Conservation (phyloP, 2,329 filamentous ascomycete genomes). For the Diaporthe longicolla region DNA sequence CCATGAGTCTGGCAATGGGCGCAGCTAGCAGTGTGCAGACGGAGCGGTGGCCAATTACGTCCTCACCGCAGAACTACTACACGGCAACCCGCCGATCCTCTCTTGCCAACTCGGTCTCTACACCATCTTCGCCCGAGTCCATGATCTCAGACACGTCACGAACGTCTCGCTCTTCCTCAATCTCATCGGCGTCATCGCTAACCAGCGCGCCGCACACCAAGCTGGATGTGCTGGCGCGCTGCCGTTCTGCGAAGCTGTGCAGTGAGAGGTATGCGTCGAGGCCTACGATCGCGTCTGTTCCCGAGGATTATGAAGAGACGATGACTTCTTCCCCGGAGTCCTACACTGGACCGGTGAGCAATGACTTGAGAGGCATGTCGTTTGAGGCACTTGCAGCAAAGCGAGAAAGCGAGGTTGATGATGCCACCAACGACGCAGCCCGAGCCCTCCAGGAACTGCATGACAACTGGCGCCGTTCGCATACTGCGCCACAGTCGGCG, state of each 20-base stretch:
- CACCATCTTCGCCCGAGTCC: conserved; percentile 75
- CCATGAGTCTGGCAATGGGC: conserved; percentile 73
- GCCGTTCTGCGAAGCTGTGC: conserved; percentile 70
- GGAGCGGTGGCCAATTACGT: conserved; percentile 67
- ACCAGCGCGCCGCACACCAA: conserved; percentile 72
- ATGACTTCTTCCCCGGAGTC: conserved; percentile 70
- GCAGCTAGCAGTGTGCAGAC: conserved; percentile 64
- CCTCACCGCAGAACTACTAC: conserved; percentile 67
- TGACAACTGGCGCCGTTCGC: conserved; percentile 60
- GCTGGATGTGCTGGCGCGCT: conserved; percentile 74
- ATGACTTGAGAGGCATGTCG: conserved; percentile 64
- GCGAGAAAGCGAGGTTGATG: conserved; percentile 64
- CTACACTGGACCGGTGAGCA: conserved; percentile 67
- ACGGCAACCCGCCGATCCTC: conserved; percentile 69
- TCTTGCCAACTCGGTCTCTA: conserved; percentile 74
- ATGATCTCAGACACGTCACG: conserved; percentile 76
- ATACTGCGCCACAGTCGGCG: conserved; percentile 50
- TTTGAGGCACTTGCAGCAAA: conserved; percentile 63
- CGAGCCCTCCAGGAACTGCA: conserved; percentile 73
- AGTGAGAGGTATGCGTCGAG: conserved; percentile 69
- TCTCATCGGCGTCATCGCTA: conserved; percentile 73
- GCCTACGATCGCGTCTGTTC: conserved; percentile 69
- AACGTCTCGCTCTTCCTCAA: conserved; percentile 75
- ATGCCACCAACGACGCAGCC: conserved; percentile 67
- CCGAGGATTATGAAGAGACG: conserved; percentile 68